Evolutionary conservation across 2,329 filamentous ascomycete species (phyloP).

Genomic region (Alternaria longipes): DNA sequence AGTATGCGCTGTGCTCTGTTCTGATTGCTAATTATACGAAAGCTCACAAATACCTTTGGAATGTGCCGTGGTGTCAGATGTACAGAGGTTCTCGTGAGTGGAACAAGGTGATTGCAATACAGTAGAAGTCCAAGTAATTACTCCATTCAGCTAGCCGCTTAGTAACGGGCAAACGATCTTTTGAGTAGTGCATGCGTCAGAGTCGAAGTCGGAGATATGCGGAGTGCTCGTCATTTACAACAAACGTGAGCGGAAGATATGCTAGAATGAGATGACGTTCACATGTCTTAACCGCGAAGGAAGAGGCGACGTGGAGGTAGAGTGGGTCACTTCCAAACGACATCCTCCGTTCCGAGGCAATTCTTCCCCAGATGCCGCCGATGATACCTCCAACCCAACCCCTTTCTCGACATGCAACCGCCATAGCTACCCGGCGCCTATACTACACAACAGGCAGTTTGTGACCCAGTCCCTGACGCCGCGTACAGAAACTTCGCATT

Average conservation of each 20-base stretch:
- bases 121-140: too few relatives aligned
- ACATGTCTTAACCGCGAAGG: not conserved
- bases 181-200: not conserved
- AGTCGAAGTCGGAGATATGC: not conserved
- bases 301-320: not conserved
- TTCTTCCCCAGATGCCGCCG: not conserved
- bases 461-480: not conserved
- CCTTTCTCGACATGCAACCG: not conserved
- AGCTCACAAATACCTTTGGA: too few relatives aligned
- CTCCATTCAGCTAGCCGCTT: too few relatives aligned
- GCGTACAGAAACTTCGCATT: conserved; percentile 5
- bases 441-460: conserved; percentile 1
- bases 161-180: too few relatives aligned
- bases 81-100: too few relatives aligned
- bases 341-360: not conserved
- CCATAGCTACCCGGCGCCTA: not conserved
- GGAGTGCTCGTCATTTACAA: not conserved
- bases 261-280: not conserved
- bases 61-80: too few relatives aligned
- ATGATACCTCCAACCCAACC: not conserved
- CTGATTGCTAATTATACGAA: too few relatives aligned
- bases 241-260: not conserved
- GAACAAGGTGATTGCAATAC: too few relatives aligned
- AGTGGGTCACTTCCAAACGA: conserved; percentile 5
- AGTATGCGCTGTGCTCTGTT: too few relatives aligned